These are phyloP conservation scores for Camelina sativa DNA, from an alignment of 345 rosid species.

Conservation along the genomic window DNA sequence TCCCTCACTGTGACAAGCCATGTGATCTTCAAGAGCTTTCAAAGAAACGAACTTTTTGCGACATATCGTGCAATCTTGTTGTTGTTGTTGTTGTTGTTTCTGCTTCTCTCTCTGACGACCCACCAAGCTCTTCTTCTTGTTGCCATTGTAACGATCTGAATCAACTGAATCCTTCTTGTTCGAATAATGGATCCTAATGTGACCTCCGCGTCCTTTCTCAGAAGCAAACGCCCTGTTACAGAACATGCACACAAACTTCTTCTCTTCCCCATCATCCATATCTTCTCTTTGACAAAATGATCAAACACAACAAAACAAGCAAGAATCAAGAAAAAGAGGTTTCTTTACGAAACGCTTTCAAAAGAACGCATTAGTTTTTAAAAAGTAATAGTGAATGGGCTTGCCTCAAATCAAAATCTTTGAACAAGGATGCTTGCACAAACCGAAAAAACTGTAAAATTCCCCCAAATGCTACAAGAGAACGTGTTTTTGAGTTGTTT, in stretches of 20 bases:
- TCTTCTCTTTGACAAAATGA: constrained; percentile 31
- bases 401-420: constrained; percentile 47
- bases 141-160: constrained; percentile 45
- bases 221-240: constrained; percentile 70
- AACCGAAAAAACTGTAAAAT: constrained; percentile 21
- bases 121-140: constrained; percentile 51
- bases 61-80: constrained; percentile 61
- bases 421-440: constrained; percentile 42
- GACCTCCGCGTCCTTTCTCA: constrained; percentile 85
- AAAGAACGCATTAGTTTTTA: constrained; percentile 16
- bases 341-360: constrained; percentile 6
- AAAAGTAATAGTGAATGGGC: background rate
- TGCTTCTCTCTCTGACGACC: constrained; percentile 50
- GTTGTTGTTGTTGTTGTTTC: constrained; percentile 25
- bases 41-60: constrained; percentile 70
- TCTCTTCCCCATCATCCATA: constrained; percentile 59
- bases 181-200: constrained; percentile 66
- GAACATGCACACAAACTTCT: constrained; percentile 62
- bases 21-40: constrained; percentile 77
- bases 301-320: constrained; percentile 34
- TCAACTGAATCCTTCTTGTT: constrained; percentile 41
- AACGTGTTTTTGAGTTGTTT: constrained; percentile 13
- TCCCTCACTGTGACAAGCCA: constrained; percentile 65
- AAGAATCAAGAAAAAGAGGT: background rate
- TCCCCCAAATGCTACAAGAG: constrained; percentile 27